phyloP scores from a whole-genome alignment of 345 rosid species.

The Tarenaya hassleriana region DNA sequence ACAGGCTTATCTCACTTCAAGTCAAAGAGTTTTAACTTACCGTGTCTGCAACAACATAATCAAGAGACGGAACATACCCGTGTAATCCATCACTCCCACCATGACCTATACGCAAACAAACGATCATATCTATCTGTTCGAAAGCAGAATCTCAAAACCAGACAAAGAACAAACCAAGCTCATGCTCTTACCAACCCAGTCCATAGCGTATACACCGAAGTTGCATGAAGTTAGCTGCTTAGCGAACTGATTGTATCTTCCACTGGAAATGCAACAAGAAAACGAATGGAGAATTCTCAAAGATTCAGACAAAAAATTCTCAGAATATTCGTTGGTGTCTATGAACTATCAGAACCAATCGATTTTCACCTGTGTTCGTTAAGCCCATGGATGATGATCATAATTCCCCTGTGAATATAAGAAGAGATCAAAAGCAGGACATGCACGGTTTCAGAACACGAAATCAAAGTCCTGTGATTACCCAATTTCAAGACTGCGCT shows the following conservation, averaged over 20 bases:
- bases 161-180: conserved; percentile 3
- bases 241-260: conserved; percentile 88
- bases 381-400: conserved; percentile 64
- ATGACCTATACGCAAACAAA: conserved; percentile 50
- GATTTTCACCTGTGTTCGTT: conserved; percentile 57
- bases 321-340: too few species aligned
- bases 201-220: conserved; percentile 91
- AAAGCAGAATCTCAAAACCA: conserved; percentile 29
- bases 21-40: conserved; percentile 36
- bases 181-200: conserved; percentile 71
- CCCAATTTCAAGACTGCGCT: too few species aligned
- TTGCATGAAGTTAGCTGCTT: conserved; percentile 61
- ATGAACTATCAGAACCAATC: too few species aligned
- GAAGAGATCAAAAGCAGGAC: background rate
- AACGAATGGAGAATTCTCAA: too few species aligned
- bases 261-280: conserved; percentile 32
- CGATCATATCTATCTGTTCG: conserved; percentile 27
- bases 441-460: too few species aligned
- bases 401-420: conserved; percentile 49
- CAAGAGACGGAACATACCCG: conserved; percentile 97
- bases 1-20: background rate
- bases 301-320: too few species aligned
- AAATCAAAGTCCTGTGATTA: too few species aligned
- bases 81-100: conserved; percentile 99
- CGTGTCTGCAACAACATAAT: conserved; percentile 81